Base-by-base conservation (phyloP, 2,329 filamentous ascomycete species). In the Fusarium sp. region DNA sequence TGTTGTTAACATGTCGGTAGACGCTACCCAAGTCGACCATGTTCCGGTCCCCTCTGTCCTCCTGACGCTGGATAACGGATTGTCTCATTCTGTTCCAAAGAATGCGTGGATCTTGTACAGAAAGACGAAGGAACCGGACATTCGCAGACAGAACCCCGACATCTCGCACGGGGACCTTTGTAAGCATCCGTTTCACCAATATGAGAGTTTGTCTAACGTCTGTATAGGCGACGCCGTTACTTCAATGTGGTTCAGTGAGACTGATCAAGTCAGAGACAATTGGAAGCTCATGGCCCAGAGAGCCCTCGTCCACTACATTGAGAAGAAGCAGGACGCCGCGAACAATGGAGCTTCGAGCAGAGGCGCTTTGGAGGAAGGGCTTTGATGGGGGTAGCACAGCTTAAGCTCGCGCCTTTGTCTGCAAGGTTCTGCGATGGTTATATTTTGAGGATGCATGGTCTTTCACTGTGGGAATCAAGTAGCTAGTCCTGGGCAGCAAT, bases 91-190 rank as follows among this genome's bases (percentile, higher is more conserved):
- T 10, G 10, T 42, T 20, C 10, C n/a, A 10, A 42, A 20, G 11
- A 42, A 42, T 20, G 38, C 38, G 10, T 42, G 38, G 38, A 20
- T 42, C n/a, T 22, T 42, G 38, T 42, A 42, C 38, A 42, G 38
- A 42, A n/a, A 42, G n/a, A 13, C 38, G 10, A 42, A 42, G n/a
- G 38, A 42, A 20, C 38, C n/a, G 11, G 38, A 42, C 5, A 42
- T 42, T 20, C 38, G 38, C 13, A 64, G 74, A 14, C 64, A 64
- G 9, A 66, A 78, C 57, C 76, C 78, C 8, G 70, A 69, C 0
- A 73, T 80, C n/a, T 79, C 77, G 8, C 78, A 78, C 4, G 73
- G 74, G 1, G 75, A 80, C 29, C 76, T 83, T 22, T 82, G 81
- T 83, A 72, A 66, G 81, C 76, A 27, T n/a, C n/a, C n/a, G 52